phyloP scores from a whole-genome alignment of 352 stramenopile genomes.

The Phytophthora citricola region DNA sequence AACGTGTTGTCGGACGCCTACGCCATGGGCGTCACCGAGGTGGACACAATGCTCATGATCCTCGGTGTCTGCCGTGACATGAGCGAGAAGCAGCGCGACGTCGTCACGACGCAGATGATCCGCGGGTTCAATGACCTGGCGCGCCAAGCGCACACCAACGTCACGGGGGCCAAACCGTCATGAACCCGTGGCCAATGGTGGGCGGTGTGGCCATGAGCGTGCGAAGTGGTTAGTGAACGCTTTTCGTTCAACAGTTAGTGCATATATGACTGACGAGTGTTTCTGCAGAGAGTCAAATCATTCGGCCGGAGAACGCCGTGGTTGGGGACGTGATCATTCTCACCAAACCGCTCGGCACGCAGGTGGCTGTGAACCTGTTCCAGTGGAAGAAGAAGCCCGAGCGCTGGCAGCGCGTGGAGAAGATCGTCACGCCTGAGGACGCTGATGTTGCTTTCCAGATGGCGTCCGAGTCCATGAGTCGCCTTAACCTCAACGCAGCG shows the following conservation, averaged over 20 bases:
- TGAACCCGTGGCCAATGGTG: slow-evolving; percentile 97
- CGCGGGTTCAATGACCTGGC: slow-evolving; percentile 93
- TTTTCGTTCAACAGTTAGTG: background rate
- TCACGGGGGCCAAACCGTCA: slow-evolving; percentile 95
- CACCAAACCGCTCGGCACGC: slow-evolving; percentile 95
- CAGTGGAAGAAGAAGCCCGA: slow-evolving; percentile 91
- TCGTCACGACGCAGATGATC: slow-evolving; percentile 95
- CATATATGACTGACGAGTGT: background rate
- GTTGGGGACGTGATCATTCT: slow-evolving; percentile 93
- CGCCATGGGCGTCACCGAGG: slow-evolving; percentile 93
- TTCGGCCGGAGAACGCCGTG: slow-evolving; percentile 90
- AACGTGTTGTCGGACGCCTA: slow-evolving; percentile 97
- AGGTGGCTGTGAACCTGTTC: slow-evolving; percentile 94
- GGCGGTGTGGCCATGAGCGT: slow-evolving; percentile 93
- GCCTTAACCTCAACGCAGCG: slow-evolving; percentile 92
- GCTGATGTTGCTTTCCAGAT: slow-evolving; percentile 91
- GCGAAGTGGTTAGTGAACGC: slow-evolving; percentile 58
- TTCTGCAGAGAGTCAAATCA: slow-evolving; percentile 75
- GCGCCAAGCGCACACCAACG: slow-evolving; percentile 87
- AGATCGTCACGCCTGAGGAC: slow-evolving; percentile 65
- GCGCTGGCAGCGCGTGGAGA: slow-evolving; percentile 79
- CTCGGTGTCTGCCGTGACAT: slow-evolving; percentile 94
- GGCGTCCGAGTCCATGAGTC: slow-evolving; percentile 94
- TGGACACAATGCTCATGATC: slow-evolving; percentile 97
- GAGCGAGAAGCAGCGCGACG: slow-evolving; percentile 89